Evolutionary conservation across 2,329 filamentous ascomycete species (phyloP).

Genomic region (Microthyrium microscopicum): DNA sequence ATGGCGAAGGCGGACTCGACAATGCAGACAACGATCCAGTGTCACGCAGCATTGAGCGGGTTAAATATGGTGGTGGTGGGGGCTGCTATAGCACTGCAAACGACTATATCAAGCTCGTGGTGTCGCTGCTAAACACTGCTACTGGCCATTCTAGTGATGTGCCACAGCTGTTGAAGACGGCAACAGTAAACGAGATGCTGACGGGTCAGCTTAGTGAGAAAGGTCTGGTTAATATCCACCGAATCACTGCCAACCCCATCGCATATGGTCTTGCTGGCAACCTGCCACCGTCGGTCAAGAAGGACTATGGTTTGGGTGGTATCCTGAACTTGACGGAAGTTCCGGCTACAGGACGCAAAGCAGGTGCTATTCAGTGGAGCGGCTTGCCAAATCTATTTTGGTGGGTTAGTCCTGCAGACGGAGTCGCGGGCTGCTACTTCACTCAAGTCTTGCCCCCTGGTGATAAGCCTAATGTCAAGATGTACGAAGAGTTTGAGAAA

Average conservation of each 20-base stretch:
- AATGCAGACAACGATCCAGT: conserved; percentile 7
- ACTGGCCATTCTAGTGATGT: no score
- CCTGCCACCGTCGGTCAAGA: conserved; percentile 1
- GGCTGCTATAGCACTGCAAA: conserved; percentile 12
- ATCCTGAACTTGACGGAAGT: conserved; percentile 4
- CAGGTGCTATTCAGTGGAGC: conserved; percentile 6
- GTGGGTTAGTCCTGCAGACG: conserved; percentile 6
- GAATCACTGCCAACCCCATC: conserved; percentile 2
- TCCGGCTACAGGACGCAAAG: conserved; percentile 1
- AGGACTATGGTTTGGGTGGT: conserved; percentile 7
- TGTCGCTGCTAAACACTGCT: conserved; percentile 12
- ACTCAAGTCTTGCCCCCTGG: conserved; percentile 6
- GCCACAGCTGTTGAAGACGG: conserved; percentile 11
- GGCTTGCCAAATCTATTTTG: conserved; percentile 8
- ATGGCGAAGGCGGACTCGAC: conserved; percentile 11
- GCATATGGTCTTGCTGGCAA: conserved; percentile 7
- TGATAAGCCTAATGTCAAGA: conserved; percentile 4
- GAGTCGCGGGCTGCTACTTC: conserved; percentile 7
- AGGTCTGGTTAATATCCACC: conserved; percentile 5
- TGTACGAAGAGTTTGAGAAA: conserved; percentile 7
- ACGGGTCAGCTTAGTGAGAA: conserved; percentile 12
- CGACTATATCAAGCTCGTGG: conserved; percentile 14
- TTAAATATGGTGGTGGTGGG: conserved; percentile 12
- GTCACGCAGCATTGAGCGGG: conserved; percentile 9
- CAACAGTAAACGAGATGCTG: conserved; percentile 13